phyloP scores from a whole-genome alignment of 2,329 filamentous ascomycete species.

The Nemania sp. region DNA sequence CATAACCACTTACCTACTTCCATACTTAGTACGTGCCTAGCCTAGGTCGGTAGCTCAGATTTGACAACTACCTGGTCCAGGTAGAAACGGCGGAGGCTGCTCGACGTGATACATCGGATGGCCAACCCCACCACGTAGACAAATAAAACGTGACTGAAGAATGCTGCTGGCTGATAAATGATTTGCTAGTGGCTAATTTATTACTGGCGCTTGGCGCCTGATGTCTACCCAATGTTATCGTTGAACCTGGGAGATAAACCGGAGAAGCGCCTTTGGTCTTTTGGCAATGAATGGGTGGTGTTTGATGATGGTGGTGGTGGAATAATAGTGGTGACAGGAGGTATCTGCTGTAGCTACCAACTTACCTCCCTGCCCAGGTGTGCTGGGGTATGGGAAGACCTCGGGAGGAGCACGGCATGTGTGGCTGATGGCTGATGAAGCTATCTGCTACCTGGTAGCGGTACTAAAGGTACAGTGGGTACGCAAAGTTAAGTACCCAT shows the following conservation, averaged over 20 bases:
- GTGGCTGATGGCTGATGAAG: slow-evolving; percentile 33
- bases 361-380: too few species aligned
- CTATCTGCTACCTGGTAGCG: too few species aligned
- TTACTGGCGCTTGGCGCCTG: slow-evolving; percentile 39
- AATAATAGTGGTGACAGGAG: slow-evolving; percentile 7
- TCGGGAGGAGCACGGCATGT: slow-evolving; percentile 28
- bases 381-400: too few species aligned
- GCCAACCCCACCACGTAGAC: background rate
- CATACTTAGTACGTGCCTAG: background rate
- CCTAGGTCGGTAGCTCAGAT: background rate
- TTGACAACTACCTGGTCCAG: background rate
- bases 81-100: background rate
- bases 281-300: background rate
- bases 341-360: background rate
- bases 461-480: background rate
- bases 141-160: background rate
- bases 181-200: slow-evolving; percentile 23
- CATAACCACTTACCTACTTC: background rate
- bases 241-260: slow-evolving; percentile 37
- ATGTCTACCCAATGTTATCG: slow-evolving; percentile 31
- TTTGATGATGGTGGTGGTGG: slow-evolving; percentile 29
- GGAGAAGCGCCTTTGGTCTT: slow-evolving; percentile 39
- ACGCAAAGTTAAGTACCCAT: background rate
- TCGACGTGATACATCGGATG: slow-evolving; percentile 14
- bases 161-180: slow-evolving; percentile 8